Base-by-base conservation (phyloP, 1,284 basidiomycete genomes). In the Pisolithus thermaeus region DNA sequence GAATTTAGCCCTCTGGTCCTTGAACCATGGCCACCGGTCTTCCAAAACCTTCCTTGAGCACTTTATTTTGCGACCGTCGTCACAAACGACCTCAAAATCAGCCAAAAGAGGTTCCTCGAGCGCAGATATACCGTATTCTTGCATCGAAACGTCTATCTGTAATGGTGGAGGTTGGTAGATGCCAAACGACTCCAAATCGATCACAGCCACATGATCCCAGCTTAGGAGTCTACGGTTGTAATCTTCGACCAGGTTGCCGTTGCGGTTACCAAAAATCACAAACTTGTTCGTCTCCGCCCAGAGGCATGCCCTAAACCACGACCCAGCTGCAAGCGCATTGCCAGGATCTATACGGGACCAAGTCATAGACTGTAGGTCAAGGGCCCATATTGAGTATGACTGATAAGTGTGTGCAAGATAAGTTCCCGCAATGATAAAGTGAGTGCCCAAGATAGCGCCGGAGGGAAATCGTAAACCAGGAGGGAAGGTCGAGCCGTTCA, bases 11-110 rank as follows among this genome's bases (percentile, higher is more conserved):
- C 85, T 73, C 63, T 92, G 85, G 49, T 85, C 78, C 53, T 80
- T 82, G 75, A 97, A 95, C 95, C 95, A 97, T 0, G 87, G 83
- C 95, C 95, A 98, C 14, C 94, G 79, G 38, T 89, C 84, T 64
- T 91, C 86, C 20, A 98, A 73, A 18, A 92, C 70, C 63, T 80
- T 84, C 41, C 92, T 79, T 22, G 92, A 92, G 66, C 91, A 95
- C 44, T 79, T 74, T 55, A 98, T 80, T 57, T 80, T 79, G 52
- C 91, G 79, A 1, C 91, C 91, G 66, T 98, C 95, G 55, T 94
- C 90, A 64, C 90, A 93, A 16, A 97, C 73, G 51, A 98, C 76
- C 64, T 94, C 91, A 61, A 97, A 97, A 68, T 97, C 94, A 5
- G 84, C 78, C 25, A 88, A 73, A 28, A 86, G 71, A 27, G 76